Base-by-base conservation (phyloP, 108 stramenopile species). In the Fistulifera solaris region DNA sequence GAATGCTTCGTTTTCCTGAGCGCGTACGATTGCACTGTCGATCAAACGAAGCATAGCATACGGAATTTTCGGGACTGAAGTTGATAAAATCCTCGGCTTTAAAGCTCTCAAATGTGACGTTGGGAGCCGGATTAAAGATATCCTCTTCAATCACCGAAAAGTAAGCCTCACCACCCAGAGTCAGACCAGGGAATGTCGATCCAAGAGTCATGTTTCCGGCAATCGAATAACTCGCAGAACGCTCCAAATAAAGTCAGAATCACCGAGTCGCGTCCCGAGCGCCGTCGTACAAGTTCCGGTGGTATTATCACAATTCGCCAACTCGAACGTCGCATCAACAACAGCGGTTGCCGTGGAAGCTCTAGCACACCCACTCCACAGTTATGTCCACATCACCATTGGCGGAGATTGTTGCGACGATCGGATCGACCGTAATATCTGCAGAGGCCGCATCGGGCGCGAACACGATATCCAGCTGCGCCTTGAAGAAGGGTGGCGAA, bases 31-130 rank as follows among this genome's bases (percentile, higher is more conserved):
- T 5, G 44, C 21, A 21, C 19, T 21, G 17, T 45, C 44, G 21
- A 45, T 45, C 44, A 21, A 21, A 5, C 44, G 44, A 17, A 45
- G 21, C 44, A 45, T 45, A 21, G 19, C 19, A 45, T n/a, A 45
- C 19, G 7, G 21, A 21, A 11, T 45, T 45, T 11, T 17, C 44
- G 3, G 44, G 44, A 21, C 19, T 21, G 21, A 45, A 45, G 11
- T 21, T 45, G 44, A 45, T 21, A 45, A 45, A 45, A 11, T 45
- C 44, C 19, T 21, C 19, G 44, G 5, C 3, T 8, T 45, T 11
- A 17, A 45, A 45, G 44, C 11, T 45, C 7, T 3, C 5, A 45
- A 45, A 17, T 3, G 44, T 21, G 21, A 45, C 11, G 44, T 17
- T 45, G 44, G 44, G 44, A 11, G 2, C 44, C 19, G 17, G 21